Evolutionary conservation across 495 filamentous ascomycete genomes (phyloP), one percentile per base, ranked within the genome.

Genomic region (Hypomontagnella submonticulosa): DNA sequence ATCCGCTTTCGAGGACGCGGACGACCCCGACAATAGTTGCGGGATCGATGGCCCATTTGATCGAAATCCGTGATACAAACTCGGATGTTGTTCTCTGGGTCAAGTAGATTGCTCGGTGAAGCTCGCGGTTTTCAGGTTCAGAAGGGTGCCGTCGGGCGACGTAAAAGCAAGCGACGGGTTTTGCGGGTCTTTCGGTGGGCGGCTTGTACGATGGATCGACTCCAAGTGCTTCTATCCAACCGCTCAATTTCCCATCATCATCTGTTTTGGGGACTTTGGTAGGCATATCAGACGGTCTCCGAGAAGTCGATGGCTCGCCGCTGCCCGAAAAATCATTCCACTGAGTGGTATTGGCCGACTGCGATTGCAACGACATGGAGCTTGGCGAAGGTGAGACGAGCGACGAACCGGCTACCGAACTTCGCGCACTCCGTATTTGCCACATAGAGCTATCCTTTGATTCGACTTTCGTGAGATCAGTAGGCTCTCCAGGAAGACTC

Each of bases 161-260:
- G 73, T 96, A 98, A 75, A 97, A 91, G 77, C 92, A 97, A 49
- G 95, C 96, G 52, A 96, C 87, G 77, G 79, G 73, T 72, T 92
- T 96, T 13, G 84, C 76, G 2, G 82, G 76, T 43, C 83, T 84
- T 63, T 96, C 91, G 5, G 83, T 76, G 3, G 95, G 94, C 32
- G 95, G 90, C 53, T 89, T 85, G 72, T 99, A 99, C 0, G 83
- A 81, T 9, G 87, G 81, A 75, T 99, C 96, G 20, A 98, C 91
- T 37, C 90, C 95, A 5, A 97, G 77, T 1, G 92, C 93, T 72
- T 99, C 94, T 57, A 99, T 93, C 87, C 88, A 97, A 1, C 91
- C 89, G 20, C 87, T 85, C 57, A 89, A 73, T 38, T 81, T 81
- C 9, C 87, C 84, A 4, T 82, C 76, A 16, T 82, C 84, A 53